Conservation (phyloP, 1,284 basidiomycete genomes). For the Puccinia polysora region DNA sequence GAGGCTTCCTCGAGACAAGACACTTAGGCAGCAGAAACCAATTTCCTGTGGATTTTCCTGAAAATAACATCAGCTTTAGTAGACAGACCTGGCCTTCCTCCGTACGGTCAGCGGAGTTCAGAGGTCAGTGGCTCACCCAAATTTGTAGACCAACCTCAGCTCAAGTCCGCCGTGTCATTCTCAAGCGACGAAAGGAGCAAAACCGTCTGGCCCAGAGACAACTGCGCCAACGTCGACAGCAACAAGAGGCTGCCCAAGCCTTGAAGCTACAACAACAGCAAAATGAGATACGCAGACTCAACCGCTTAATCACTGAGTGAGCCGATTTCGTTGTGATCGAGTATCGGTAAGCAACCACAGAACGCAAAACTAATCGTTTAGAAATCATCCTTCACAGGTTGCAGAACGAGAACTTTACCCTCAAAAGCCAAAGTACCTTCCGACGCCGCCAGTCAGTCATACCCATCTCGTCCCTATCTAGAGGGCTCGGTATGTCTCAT, state of each 20-base stretch:
- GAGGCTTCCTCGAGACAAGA: too few relatives aligned
- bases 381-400: neutral
- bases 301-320: constrained; percentile 35
- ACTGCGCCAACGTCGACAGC: constrained; percentile 39
- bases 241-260: constrained; percentile 42
- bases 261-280: constrained; percentile 30
- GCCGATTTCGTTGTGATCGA: neutral
- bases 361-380: neutral
- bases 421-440: constrained; percentile 22
- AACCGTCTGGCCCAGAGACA: constrained; percentile 42
- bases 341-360: neutral
- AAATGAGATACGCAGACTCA: constrained; percentile 36
- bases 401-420: constrained; percentile 32
- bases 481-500: constrained; percentile 9
- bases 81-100: constrained; percentile 39
- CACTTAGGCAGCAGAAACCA: too few relatives aligned
- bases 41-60: too few relatives aligned
- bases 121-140: constrained; percentile 18
- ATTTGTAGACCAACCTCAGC: neutral
- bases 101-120: constrained; percentile 43
- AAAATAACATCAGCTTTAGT: constrained; percentile 19
- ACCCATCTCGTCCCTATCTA: constrained; percentile 42
- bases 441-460: constrained; percentile 43
- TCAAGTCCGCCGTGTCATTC: neutral
- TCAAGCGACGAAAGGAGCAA: constrained; percentile 40